Conservation (phyloP, 352 stramenopile genomes). For the Peronospora destructor region DNA sequence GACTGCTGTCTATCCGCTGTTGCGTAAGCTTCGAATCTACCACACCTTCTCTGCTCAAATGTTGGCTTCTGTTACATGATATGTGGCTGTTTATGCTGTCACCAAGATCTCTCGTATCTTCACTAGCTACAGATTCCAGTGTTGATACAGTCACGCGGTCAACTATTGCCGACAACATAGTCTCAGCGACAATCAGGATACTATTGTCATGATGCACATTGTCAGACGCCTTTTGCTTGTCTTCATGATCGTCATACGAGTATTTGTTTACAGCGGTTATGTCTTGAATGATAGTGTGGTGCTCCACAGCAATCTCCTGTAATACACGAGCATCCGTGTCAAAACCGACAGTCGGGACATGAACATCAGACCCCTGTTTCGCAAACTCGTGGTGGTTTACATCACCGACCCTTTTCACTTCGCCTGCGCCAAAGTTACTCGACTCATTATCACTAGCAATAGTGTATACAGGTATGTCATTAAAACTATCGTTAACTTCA, state of each 20-base stretch:
- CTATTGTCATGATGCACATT: neutral
- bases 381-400: neutral
- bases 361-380: slow-evolving; percentile 1
- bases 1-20: neutral
- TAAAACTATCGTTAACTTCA: slow-evolving; percentile 9
- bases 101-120: neutral
- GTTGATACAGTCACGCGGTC: slow-evolving; percentile 2
- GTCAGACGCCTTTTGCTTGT: neutral
- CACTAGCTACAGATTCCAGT: neutral
- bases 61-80: neutral
- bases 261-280: slow-evolving; percentile 12
- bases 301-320: slow-evolving; percentile 6
- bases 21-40: neutral
- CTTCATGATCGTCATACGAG: neutral
- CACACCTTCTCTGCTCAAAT: neutral
- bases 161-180: neutral
- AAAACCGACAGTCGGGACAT: neutral
- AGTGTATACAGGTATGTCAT: slow-evolving; percentile 1
- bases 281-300: slow-evolving; percentile 4
- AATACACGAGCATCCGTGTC: neutral
- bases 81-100: neutral
- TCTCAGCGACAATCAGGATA: neutral
- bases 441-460: neutral
- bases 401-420: neutral
- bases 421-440: neutral